phyloP scores from a whole-genome alignment of 148 eudicot genomes.

The Suaeda aralocaspica region DNA sequence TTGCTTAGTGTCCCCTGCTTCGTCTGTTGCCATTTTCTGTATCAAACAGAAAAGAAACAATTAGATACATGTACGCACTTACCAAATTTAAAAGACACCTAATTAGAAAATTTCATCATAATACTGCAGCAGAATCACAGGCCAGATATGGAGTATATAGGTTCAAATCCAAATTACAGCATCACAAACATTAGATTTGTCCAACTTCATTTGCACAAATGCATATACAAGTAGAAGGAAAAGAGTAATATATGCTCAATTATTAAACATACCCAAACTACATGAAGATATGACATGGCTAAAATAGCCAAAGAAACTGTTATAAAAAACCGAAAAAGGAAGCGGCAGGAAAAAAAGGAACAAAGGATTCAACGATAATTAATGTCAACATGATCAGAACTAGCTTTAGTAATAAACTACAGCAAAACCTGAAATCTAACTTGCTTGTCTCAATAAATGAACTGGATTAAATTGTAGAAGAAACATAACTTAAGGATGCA shows the following conservation, averaged over 20 bases:
- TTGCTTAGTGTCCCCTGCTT: constrained; percentile 19
- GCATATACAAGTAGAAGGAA: too few species aligned
- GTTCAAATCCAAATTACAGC: neutral
- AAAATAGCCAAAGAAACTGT: too few species aligned
- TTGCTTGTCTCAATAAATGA: neutral
- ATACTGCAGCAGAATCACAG: neutral
- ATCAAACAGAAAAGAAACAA: constrained; percentile 2
- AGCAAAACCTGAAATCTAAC: neutral
- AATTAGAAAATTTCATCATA: neutral
- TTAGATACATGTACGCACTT: neutral
- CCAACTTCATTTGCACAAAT: too few species aligned
- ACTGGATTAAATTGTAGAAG: neutral
- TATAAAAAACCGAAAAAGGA: too few species aligned
- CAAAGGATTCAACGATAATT: too few species aligned
- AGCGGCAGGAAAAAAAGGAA: too few species aligned
- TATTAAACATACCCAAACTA: too few species aligned
- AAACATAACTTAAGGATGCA: neutral
- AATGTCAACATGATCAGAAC: too few species aligned
- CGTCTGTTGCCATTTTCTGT: constrained; percentile 35
- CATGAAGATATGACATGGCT: too few species aligned
- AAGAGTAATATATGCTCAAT: too few species aligned
- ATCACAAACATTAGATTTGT: neutral
- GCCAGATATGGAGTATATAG: neutral
- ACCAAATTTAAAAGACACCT: neutral
- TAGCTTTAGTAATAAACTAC: too few species aligned